Evolutionary conservation across 1,284 basidiomycete genomes (phyloP), one percentile per base, ranked within the genome.

Genomic region (Fistulinella cinereoalba): DNA sequence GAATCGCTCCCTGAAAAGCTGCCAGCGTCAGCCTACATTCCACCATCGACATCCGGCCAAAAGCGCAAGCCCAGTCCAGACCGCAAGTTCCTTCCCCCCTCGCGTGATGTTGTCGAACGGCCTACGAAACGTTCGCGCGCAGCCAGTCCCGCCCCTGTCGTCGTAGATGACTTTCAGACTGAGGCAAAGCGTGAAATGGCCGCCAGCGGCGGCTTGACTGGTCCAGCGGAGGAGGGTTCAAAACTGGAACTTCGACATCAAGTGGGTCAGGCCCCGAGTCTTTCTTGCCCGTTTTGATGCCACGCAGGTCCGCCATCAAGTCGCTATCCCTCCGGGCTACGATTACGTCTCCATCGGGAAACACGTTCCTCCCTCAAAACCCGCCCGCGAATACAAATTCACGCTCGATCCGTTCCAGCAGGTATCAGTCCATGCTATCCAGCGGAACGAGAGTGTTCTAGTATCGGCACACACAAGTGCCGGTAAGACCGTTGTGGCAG

Each of bases 381-480:
- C 96, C 0, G 94, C 86, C 31, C 81, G 92, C 47, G 84, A 88
- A 63, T 99, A 98, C 77, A 92, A 93, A 53, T 99, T 99, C 74
- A 88, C 85, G 40, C 80, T 99, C 46, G 97, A 99, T 72, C 97
- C 97, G 19, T 99, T 99, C 75, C 97, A 99, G 67, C 81, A 87
- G 64, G 93, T 97, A 41, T 92, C 96, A 1, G 86, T 98, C 15
- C 81, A 89, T 55, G 95, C 92, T 44, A 99, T 99, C 49, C 93
- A 99, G 69, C 79, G 97, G 27, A 95, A 95, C 66, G 97, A 99
- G 72, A 94, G 89, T 60, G 97, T 99, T 3, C 77, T 99, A 40
- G 97, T 99, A 1, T 97, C 95, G n/a, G 96, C 96, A 0, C 96
- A 99, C 71, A 99, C 96, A 2, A 95, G 91, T 69, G 96, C 96